Evolutionary conservation across 1,284 basidiomycete genomes (phyloP), one percentile per base, ranked within the genome.

Genomic region (Xerocomus minutiporus): DNA sequence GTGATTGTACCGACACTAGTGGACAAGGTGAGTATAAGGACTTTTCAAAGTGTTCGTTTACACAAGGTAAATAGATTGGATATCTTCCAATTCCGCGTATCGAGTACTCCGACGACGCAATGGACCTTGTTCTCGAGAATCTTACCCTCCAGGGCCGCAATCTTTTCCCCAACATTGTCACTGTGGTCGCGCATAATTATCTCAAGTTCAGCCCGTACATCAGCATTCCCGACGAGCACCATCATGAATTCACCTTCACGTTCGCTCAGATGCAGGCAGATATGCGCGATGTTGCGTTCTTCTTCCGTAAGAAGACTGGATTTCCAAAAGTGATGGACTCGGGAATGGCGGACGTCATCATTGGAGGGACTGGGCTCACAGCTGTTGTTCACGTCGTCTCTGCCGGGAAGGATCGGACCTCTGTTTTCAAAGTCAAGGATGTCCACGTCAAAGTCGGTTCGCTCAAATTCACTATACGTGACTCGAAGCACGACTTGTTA

Each of bases 61-160:
- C 31, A 51, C 45, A 23, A n/a, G 29, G 31, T 20, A 15, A n/a
- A 31, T 35, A 88, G 81, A 76, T 93, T 57, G 92, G 92, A 23
- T 93, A 93, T 69, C 73, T 98, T 51, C 95, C 95, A 25, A 93
- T 97, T 59, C 93, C 91, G 0, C 84, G 91, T 44, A 84, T 93
- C 70, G 93, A 97, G 72, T 95, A 93, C 74, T 86, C 84, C n/a
- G 91, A 94, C 67, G 84, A 88, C 48, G 70, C 79, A n/a, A 70
- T 93, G 57, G 93, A 95, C 61, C 78, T 96, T 48, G 91, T 97
- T 54, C 83, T 97, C 56, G 95, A 98, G 79, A 96, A 97, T 72
- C 79, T 97, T 31, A 87, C 91, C 4, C 79, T 97, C 17, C 88
- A 92, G 56, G 89, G 91, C 28, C 82, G 85, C 54, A 91, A 93